Conservation (phyloP, 148 eudicot genomes). For the Heliamphora exappendiculata region DNA sequence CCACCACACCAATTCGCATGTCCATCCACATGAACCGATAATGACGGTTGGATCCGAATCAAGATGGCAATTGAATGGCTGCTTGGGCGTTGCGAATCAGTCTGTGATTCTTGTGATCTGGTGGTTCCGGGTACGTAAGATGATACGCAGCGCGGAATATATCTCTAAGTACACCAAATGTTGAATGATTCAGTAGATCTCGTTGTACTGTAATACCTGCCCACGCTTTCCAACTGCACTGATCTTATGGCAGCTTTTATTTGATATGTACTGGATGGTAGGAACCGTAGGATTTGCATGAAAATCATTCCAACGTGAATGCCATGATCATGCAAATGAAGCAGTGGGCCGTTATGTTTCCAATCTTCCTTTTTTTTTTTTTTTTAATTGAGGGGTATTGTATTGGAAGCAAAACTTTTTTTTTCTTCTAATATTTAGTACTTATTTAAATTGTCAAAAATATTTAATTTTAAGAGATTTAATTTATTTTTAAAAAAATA, state of each 20-base stretch:
- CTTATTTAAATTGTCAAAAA: no score
- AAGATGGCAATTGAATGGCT: no score
- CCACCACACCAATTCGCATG: no score
- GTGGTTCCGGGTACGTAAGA: no score
- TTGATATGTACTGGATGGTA: constrained; percentile 3
- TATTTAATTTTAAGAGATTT: no score
- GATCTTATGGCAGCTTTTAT: not conserved
- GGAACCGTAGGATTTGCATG: not conserved
- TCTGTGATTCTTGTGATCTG: no score
- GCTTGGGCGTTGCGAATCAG: no score
- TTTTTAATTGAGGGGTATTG: not conserved
- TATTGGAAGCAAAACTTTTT: not conserved
- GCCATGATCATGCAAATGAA: not conserved
- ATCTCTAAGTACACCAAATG: not conserved
- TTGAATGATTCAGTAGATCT: constrained; percentile 13
- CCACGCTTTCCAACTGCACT: not conserved
- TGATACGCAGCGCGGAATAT: no score
- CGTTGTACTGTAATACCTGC: constrained; percentile 6
- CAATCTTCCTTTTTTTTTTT: not conserved
- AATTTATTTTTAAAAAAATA: no score
- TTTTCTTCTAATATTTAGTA: no score
- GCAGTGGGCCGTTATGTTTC: constrained; percentile 1
- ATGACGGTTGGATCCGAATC: no score
- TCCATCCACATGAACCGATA: no score
- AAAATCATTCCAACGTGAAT: not conserved